A percentile compares a stretch with the other conserved stretches of the same genome.
Evolutionary conservation across 208 protist species (phyloP).

Genomic region (Trichomonas tenax): DNA sequence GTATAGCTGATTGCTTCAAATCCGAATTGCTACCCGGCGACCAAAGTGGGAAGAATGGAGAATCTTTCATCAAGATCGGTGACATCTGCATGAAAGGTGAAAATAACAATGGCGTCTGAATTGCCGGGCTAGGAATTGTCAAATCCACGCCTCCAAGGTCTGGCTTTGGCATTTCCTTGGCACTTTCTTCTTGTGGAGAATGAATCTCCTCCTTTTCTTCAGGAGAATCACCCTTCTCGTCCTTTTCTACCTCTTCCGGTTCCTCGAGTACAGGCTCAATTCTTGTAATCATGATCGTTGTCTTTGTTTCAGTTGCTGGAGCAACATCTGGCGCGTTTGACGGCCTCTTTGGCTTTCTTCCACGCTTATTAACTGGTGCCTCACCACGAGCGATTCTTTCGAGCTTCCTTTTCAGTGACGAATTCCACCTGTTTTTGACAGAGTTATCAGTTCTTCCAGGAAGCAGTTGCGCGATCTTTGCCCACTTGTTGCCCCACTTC

Average conservation of each 20-base stretch:
- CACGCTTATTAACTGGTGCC: background rate
- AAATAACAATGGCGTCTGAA: background rate
- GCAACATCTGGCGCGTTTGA: background rate
- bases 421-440: conserved; percentile 6
- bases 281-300: background rate
- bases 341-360: background rate
- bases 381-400: background rate
- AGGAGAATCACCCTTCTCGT: background rate
- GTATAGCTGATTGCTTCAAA: background rate
- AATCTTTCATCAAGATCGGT: background rate
- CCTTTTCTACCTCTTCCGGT: background rate
- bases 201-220: background rate
- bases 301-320: background rate
- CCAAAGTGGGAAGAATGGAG: background rate
- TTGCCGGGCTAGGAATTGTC: background rate
- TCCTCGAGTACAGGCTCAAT: background rate
- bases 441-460: background rate
- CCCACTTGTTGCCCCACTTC: conserved; percentile 12
- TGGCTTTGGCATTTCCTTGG: background rate
- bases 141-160: background rate
- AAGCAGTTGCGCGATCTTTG: background rate
- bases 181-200: background rate
- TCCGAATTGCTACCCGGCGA: background rate
- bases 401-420: background rate
- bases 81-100: background rate